These are phyloP conservation scores for Myriosclerotinia curreyana DNA, from an alignment of 2,329 filamentous ascomycete genomes.

Conservation along the genomic window DNA sequence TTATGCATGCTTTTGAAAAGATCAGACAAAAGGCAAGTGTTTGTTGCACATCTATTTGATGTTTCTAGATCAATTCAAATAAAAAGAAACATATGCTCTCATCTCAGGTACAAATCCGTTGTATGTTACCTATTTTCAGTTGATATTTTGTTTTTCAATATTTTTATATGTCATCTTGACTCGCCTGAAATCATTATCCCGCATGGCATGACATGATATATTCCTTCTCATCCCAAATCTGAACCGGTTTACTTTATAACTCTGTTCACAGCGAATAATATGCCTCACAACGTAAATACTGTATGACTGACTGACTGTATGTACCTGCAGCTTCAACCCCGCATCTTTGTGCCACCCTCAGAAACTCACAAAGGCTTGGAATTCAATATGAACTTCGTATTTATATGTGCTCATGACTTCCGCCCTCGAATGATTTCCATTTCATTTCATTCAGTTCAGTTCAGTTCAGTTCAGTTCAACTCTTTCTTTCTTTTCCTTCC, in stretches of 20 bases:
- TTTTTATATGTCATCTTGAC: neutral
- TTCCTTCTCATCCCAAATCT: neutral
- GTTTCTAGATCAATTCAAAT: neutral
- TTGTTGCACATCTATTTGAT: neutral
- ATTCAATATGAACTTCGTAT: constrained; percentile 6
- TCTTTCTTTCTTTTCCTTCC: neutral
- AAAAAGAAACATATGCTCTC: neutral
- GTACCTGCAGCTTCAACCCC: constrained; percentile 21
- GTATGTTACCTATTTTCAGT: neutral
- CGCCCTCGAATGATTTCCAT: neutral
- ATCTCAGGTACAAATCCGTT: neutral
- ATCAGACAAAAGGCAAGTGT: neutral
- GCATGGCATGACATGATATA: neutral
- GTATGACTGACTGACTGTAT: neutral
- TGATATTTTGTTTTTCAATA: neutral
- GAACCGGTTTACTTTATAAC: no score
- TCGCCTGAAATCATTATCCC: neutral
- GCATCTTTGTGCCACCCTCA: constrained; percentile 18
- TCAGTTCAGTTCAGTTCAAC: neutral
- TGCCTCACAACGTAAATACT: constrained; percentile 1
- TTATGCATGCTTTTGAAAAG: neutral
- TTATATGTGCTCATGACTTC: constrained; percentile 4
- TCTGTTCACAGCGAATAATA: neutral
- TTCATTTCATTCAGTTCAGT: neutral
- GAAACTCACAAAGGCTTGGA: constrained; percentile 11